Conservation (phyloP, 305 asterid genomes). For the Fraxinus latifolia region DNA sequence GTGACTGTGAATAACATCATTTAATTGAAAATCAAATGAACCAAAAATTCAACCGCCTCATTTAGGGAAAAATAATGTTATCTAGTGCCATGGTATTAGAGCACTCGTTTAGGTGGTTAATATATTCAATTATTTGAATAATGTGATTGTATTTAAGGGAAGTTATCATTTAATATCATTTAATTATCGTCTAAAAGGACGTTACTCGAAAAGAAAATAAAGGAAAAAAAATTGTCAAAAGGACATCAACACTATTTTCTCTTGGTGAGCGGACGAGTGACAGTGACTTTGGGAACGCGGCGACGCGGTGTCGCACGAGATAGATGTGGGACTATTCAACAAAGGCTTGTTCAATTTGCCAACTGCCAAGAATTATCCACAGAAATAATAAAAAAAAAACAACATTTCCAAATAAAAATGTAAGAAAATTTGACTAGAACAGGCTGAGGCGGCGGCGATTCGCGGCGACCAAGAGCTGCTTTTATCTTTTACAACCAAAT, state of each 20-base stretch:
- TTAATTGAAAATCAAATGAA: too few relatives aligned
- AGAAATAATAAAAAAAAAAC: background rate
- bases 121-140: too few relatives aligned
- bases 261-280: background rate
- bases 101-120: too few relatives aligned
- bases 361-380: background rate
- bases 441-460: background rate
- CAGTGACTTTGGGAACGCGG: constrained; percentile 16
- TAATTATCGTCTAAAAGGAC: too few relatives aligned
- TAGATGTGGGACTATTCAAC: background rate
- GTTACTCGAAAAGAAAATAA: too few relatives aligned
- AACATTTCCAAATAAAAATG: background rate
- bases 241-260: background rate
- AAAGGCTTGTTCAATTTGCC: background rate
- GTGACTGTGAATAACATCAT: too few relatives aligned
- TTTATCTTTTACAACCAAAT: background rate
- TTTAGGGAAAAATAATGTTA: too few relatives aligned
- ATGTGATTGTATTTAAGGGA: too few relatives aligned
- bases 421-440: background rate
- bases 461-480: background rate
- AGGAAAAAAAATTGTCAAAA: too few relatives aligned
- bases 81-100: too few relatives aligned
- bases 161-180: too few relatives aligned
- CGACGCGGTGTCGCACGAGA: constrained; percentile 19
- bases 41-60: too few relatives aligned